Evolutionary conservation across 345 rosid species (phyloP), one percentile per base, ranked within the genome.

Genomic region (Viola odorata): DNA sequence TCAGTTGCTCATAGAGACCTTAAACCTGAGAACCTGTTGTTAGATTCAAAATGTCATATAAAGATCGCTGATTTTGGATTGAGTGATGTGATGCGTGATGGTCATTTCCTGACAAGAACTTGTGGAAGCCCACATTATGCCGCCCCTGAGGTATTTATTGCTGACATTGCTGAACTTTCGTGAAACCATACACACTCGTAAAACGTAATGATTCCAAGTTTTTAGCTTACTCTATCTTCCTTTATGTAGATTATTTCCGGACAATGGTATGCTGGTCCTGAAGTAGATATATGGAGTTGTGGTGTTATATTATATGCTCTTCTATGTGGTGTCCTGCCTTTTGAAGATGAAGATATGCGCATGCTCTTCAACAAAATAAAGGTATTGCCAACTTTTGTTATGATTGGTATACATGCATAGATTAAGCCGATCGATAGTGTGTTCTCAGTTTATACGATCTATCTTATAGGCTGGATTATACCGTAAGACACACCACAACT

Each of bases 81-180:
- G 68, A 89, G 98, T 78, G 90, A 87, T 63, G 69, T 87, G 58
- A 89, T 92, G 96, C 80, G 89, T 64, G 98, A 92, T 78, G 98
- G 98, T 45, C 91, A 84, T 75, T 88, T 89, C 68, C 70, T 92
- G 63, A 89, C 86, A 74, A 87, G 94, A 53, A 82, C 91, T 69
- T 92, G 98, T 64, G 98, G 98, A 42, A 92, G 98, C 75, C 94
- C 96, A 59, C 85, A 89, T 66, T 92, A 92, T 73, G 98, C 98
- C 52, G 98, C 98, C 38, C 98, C 97, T 32, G 91, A 85, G 88
- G 91, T 85, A 69, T 36, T 65, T 57, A 55, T n/a, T 41, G 32
- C 12, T 58, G 42, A 17, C 15, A 8, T 54, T 17, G 32, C 12
- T 49, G 57, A 42, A 41, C 8, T 45, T 45, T 45, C 8, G 50